Evolutionary conservation across 352 stramenopile species (phyloP), one percentile per base, ranked within the genome.

Genomic region (Blastocystis sp.): DNA sequence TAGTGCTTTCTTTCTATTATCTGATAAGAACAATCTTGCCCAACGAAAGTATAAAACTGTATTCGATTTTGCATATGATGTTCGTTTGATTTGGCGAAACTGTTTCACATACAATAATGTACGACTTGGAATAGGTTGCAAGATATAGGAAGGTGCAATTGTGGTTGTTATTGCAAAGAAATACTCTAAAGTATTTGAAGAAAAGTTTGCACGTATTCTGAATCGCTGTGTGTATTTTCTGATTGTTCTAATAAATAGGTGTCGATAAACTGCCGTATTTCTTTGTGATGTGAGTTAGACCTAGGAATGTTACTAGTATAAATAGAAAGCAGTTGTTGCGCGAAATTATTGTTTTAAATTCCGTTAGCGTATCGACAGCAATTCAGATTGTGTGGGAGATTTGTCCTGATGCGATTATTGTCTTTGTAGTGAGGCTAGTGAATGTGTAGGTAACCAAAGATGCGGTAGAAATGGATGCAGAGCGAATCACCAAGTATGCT

Each of bases 1-100:
- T 18, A 30, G 8, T 18, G 0, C 3, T 7, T 34, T 69, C 3
- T 18, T 41, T n/a, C 2, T 3, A 39, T 43, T 54, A 26, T 54
- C 41, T 39, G 9, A 16, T 0, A 54, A 85, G 73, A 85, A 43
- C 13, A 85, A 85, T 16, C 54, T 66, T 16, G n/a, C 34, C 8
- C 50, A 66, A 16, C 50, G 53, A 26, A n/a, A 85, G 26, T 85
- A 85, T n/a, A 66, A 66, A 85, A 45, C 24, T 39, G 43, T 62
- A 1, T 85, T 53, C 30, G 73, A 85, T 16, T 85, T 85, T 85
- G 73, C 73, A 18, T 85, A 85, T n/a, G 73, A 85, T 85, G 54
- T 85, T 11, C 54, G 73, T n/a, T 53, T 85, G 9, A 85, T 85
- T 26, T 85, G 73, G 73, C 26, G 50, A n/a, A 85, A 85, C 20